Conservation (phyloP, 768 basidiomycete genomes). For the Gloeopeniophorella convolvens region DNA sequence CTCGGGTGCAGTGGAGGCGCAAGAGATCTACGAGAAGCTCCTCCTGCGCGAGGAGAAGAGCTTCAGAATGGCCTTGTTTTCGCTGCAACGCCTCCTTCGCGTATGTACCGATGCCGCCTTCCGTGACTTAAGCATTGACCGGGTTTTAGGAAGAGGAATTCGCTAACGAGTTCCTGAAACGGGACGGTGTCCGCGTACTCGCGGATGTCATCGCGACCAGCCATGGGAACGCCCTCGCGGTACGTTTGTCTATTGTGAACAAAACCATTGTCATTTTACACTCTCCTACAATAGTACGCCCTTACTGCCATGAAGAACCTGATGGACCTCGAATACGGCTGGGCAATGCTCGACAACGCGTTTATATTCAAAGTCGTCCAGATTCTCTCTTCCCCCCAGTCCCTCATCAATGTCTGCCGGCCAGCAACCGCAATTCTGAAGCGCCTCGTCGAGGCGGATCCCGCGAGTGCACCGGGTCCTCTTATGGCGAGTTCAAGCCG, state of each 20-base stretch:
- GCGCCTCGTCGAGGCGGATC: conserved; percentile 83
- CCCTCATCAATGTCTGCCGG: conserved; percentile 83
- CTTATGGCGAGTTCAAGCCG: conserved; percentile 55
- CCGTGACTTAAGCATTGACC: neutral
- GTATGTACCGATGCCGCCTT: conserved; percentile 33
- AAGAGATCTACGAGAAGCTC: conserved; percentile 69
- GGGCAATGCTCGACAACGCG: conserved; percentile 59
- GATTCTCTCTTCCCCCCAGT: conserved; percentile 66
- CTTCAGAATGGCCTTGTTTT: conserved; percentile 64
- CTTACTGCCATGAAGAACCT: conserved; percentile 81
- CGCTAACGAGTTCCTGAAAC: conserved; percentile 66
- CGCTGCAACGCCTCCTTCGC: conserved; percentile 72
- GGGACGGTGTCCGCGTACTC: conserved; percentile 65
- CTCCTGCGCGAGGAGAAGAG: conserved; percentile 49
- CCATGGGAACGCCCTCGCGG: conserved; percentile 82
- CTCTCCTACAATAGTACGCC: conserved; percentile 53
- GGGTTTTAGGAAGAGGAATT: conserved; percentile 71
- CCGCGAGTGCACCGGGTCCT: conserved; percentile 55
- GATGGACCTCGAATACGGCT: conserved; percentile 83
- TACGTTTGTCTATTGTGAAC: conserved; percentile 31
- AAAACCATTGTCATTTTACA: too few species aligned
- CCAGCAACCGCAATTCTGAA: conserved; percentile 89
- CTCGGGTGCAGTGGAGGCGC: conserved; percentile 73
- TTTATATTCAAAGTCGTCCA: conserved; percentile 78
- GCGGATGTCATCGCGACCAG: conserved; percentile 58